A percentile compares a stretch with the other conserved stretches of the same genome.
phyloP scores from a whole-genome alignment of 805 yeast species.

The Ogataea pignaliae region DNA sequence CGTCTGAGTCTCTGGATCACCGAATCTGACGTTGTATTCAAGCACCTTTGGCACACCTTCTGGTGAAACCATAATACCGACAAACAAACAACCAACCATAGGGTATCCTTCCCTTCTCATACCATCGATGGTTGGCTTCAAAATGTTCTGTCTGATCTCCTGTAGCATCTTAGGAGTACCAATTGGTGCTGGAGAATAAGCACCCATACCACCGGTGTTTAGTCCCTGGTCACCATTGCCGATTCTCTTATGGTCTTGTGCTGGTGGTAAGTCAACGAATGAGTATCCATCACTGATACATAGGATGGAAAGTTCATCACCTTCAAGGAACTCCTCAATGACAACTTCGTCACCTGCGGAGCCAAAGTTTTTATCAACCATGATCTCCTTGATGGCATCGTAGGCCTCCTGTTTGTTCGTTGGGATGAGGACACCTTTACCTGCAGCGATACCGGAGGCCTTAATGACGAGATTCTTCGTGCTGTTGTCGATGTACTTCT shows the following conservation, averaged over 20 bases:
- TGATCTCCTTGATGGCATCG: constrained; percentile 77
- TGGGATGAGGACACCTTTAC: constrained; percentile 97
- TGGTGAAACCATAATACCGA: constrained; percentile 89
- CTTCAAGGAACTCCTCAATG: constrained; percentile 92
- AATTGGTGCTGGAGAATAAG: constrained; percentile 96
- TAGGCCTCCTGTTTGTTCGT: constrained; percentile 77
- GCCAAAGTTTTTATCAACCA: constrained; percentile 88
- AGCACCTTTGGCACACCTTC: constrained; percentile 82
- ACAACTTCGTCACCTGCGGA: constrained; percentile 93
- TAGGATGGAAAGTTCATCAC: constrained; percentile 92
- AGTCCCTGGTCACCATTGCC: constrained; percentile 92
- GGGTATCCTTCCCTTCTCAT: constrained; percentile 95
- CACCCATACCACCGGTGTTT: constrained; percentile 99
- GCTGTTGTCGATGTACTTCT: constrained; percentile 56
- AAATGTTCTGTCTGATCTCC: constrained; percentile 66
- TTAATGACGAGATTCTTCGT: constrained; percentile 83
- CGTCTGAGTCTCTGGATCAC: constrained; percentile 99
- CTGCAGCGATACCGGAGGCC: constrained; percentile 98
- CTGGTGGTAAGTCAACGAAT: constrained; percentile 86
- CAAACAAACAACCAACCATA: constrained; percentile 91
- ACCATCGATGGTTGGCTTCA: constrained; percentile 91
- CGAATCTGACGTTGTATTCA: constrained; percentile 97
- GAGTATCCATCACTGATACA: constrained; percentile 94
- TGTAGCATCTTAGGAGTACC: constrained; percentile 73
- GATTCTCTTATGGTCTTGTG: constrained; percentile 96